Evolutionary conservation across 495 filamentous ascomycete genomes (phyloP).

Genomic region (Amorphotheca resinae): DNA sequence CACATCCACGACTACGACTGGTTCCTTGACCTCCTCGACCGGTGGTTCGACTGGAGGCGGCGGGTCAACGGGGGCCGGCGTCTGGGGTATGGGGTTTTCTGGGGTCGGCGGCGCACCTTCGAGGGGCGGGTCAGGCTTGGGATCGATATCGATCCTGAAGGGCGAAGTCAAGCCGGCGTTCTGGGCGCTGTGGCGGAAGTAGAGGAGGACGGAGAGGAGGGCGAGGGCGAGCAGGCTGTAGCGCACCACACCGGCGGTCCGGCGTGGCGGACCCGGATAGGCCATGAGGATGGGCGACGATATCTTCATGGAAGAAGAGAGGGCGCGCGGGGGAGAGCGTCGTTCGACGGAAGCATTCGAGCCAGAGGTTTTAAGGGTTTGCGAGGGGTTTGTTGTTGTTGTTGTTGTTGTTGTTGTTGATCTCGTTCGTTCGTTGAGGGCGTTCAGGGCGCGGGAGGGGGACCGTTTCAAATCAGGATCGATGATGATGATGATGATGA

Average conservation of each 20-base stretch:
- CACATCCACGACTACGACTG: neutral
- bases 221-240: slow-evolving; percentile 8
- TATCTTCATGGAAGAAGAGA: slow-evolving; percentile 9
- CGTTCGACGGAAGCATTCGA: neutral
- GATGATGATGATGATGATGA: no score
- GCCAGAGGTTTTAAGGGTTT: neutral
- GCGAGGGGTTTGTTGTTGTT: no score
- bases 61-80: neutral
- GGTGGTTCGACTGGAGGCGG: neutral
- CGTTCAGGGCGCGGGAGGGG: no score
- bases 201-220: slow-evolving; percentile 2
- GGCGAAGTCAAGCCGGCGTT: neutral
- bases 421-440: no score
- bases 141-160: neutral
- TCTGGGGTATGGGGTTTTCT: neutral
- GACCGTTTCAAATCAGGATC: no score
- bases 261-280: slow-evolving; percentile 15
- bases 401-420: no score
- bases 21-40: neutral
- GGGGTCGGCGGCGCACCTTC: neutral
- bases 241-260: slow-evolving; percentile 7
- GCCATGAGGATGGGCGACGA: slow-evolving; percentile 15
- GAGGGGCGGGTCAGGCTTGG: neutral
- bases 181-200: slow-evolving; percentile 6
- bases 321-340: neutral